These are phyloP conservation scores for Chaetomiaceae sp. DNA, from an alignment of 2,329 filamentous ascomycete genomes.

Conservation along the genomic window DNA sequence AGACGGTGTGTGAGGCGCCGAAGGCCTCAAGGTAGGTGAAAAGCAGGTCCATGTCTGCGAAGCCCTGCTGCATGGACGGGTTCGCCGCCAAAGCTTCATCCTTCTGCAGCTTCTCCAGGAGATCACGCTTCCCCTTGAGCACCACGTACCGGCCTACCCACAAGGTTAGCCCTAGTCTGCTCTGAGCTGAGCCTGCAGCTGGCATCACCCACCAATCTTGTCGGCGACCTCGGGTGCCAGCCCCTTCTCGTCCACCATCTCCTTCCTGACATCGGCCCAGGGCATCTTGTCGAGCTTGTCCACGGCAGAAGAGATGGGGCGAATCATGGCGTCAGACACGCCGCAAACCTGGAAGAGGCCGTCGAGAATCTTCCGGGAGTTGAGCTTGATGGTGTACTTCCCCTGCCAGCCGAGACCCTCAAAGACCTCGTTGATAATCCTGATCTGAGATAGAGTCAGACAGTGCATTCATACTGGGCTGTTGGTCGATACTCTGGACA, in stretches of 20 bases:
- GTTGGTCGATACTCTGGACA: background rate
- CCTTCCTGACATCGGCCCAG: constrained; percentile 82
- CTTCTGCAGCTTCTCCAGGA: constrained; percentile 62
- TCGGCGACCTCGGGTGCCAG: constrained; percentile 71
- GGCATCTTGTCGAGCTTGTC: constrained; percentile 94
- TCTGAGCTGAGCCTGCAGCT: constrained; percentile 51
- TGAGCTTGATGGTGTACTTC: constrained; percentile 82
- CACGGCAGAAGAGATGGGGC: constrained; percentile 84
- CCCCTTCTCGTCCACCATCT: constrained; percentile 92
- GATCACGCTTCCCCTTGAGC: constrained; percentile 42
- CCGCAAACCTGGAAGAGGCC: constrained; percentile 88
- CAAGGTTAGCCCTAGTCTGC: background rate
- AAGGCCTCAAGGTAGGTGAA: constrained; percentile 79
- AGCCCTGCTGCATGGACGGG: constrained; percentile 67
- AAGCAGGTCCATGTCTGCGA: constrained; percentile 73
- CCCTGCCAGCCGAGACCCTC: constrained; percentile 59
- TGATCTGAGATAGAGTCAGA: too few relatives aligned
- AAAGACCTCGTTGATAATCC: constrained; percentile 81
- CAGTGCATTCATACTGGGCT: too few relatives aligned
- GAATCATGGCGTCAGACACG: constrained; percentile 79
- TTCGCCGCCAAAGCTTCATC: constrained; percentile 66
- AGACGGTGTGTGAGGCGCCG: constrained; percentile 64
- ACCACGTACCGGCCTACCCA: constrained; percentile 19
- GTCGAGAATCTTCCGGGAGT: constrained; percentile 90
- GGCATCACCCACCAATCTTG: constrained; percentile 79